Conservation (phyloP, 176 grass and related monocot species). For the Ensete ventricosum region DNA sequence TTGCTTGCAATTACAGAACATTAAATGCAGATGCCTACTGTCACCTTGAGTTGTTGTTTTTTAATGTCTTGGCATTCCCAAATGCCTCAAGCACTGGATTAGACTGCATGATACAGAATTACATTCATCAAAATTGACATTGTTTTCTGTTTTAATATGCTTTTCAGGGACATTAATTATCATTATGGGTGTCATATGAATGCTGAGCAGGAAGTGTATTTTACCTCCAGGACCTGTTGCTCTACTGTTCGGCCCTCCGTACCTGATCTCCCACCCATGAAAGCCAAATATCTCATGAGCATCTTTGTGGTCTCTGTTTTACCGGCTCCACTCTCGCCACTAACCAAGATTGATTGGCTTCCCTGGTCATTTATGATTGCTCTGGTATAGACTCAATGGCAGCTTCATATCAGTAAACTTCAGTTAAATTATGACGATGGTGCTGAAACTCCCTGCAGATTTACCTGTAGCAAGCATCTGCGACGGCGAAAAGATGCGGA, state of each 20-base stretch:
- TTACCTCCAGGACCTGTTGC: slow-evolving; percentile 89
- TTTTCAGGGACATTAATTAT: too few species aligned
- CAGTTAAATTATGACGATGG: neutral
- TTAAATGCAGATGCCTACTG: neutral
- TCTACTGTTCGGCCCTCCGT: slow-evolving; percentile 81
- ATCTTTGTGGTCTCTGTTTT: slow-evolving; percentile 98
- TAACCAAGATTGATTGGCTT: slow-evolving; percentile 87
- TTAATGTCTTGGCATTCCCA: slow-evolving; percentile 86
- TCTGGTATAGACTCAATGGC: slow-evolving; percentile 19
- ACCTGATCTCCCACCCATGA: slow-evolving; percentile 87
- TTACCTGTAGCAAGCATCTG: slow-evolving; percentile 81
- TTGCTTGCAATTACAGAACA: slow-evolving; percentile 7
- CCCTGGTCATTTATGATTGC: slow-evolving; percentile 82
- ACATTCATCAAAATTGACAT: neutral
- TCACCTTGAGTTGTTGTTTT: slow-evolving; percentile 96
- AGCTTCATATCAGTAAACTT: neutral
- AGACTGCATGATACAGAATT: slow-evolving; percentile 34
- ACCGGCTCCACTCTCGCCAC: slow-evolving; percentile 92
- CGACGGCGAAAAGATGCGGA: slow-evolving; percentile 77
- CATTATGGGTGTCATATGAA: neutral
- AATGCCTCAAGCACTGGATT: slow-evolving; percentile 97
- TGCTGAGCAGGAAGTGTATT: neutral
- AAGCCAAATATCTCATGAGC: slow-evolving; percentile 96
- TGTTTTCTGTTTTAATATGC: neutral
- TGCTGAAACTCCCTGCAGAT: neutral